Base-by-base conservation (phyloP, 208 protist species). In the Acanthamoeba culbertsoni region DNA sequence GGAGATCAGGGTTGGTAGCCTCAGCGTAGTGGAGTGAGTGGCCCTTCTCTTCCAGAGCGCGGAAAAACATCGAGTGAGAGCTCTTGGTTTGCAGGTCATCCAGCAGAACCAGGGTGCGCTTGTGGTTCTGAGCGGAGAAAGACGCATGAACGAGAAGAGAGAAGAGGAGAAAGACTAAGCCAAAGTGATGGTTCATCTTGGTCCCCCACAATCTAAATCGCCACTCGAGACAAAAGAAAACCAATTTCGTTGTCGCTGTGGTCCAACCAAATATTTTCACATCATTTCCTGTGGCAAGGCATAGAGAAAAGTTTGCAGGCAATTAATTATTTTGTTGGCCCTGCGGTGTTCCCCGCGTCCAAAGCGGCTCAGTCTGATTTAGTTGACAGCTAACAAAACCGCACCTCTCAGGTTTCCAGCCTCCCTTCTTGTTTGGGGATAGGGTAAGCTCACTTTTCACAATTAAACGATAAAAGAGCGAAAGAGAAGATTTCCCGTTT, bases 11-110 rank as follows among this genome's bases (percentile, higher is more conserved):
- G 37, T 75, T 45, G 62, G 90, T 51, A n/a, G 95, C 57, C n/a
- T 40, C 33, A 51, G 62, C 4, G 53, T 93, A 96, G n/a, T 86
- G 14, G 43, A 96, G 92, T 43, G 82, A 37, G 75, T 93, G 94
- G 59, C 93, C 94, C 35, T 84, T 86, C 23, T 63, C 93, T 46
- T 84, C 23, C 28, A 96, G 82, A 10, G 26, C 31, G 48, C 59
- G 57, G 35, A 96, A 96, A 59, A 95, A 96, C 4, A 35, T 45
- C 35, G 95, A 96, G 43, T 96, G 93, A 18, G 94, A 75, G 53
- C 91, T 71, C 57, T 89, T 43, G 6, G 92, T 86, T 23, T 59
- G 63, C 10, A 68, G 43, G 46, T 94, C 57, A 37, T 96, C 93
- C 16, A 95, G 43, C 37, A 96, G 35, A 7, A 95, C 94, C 18